Evolutionary conservation across 2,329 filamentous ascomycete genomes (phyloP).

Genomic region (Cladorrhinum sp.): DNA sequence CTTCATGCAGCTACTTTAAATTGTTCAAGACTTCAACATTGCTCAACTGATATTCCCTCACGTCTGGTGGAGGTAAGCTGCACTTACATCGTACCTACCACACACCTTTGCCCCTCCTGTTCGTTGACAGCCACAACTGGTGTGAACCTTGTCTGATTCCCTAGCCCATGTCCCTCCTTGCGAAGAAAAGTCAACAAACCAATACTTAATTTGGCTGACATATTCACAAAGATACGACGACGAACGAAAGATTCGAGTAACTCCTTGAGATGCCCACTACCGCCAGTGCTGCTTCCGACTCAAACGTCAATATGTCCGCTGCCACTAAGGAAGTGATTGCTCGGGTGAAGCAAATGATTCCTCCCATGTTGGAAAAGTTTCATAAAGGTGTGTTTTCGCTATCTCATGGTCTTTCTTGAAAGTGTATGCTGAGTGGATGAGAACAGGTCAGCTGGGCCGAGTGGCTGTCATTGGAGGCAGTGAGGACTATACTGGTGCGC

Average conservation of each 20-base stretch:
- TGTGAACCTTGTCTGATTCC: no score
- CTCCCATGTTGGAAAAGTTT: constrained; percentile 91
- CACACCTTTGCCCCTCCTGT: neutral
- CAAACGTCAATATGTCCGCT: constrained; percentile 55
- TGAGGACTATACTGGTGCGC: constrained; percentile 93
- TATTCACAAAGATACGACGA: neutral
- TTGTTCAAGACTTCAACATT: neutral
- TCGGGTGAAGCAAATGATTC: constrained; percentile 85
- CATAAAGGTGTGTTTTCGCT: constrained; percentile 71
- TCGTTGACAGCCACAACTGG: neutral
- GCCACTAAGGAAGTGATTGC: constrained; percentile 71
- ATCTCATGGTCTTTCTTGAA: neutral
- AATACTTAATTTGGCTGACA: neutral
- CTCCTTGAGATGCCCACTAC: constrained; percentile 20
- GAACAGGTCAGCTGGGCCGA: constrained; percentile 79
- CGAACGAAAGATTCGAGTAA: neutral
- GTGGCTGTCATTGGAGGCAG: constrained; percentile 93
- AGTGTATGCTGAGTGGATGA: neutral
- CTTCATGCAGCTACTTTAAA: neutral
- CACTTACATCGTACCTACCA: neutral
- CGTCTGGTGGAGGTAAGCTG: neutral
- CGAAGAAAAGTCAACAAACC: neutral
- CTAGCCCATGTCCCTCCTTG: no score
- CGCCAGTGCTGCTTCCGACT: neutral
- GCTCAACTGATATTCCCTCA: neutral